Conservation (phyloP, 1,284 basidiomycete species). For the Wolfiporia cocos region DNA sequence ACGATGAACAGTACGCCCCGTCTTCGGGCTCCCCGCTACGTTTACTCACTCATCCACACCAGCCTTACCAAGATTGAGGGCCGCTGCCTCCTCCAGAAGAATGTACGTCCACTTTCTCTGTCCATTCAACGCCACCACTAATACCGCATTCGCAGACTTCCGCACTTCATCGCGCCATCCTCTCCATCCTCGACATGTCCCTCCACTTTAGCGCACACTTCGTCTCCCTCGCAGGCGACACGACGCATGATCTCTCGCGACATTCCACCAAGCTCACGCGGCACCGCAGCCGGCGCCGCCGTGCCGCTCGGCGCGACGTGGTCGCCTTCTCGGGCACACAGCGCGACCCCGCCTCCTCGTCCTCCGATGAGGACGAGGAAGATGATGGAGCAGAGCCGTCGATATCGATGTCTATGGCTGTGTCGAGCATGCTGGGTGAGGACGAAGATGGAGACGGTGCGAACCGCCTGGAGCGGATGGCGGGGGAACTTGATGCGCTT, state of each 20-base stretch:
- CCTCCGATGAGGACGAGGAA: conserved; percentile 23
- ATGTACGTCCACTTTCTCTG: conserved; percentile 36
- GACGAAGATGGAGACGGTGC: conserved; percentile 45
- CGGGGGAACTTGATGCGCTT: conserved; percentile 60
- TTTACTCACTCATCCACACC: not conserved
- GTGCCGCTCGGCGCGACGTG: conserved; percentile 45
- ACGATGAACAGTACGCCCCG: conserved; percentile 63
- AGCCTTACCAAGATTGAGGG: conserved; percentile 60
- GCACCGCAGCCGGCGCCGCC: conserved; percentile 55
- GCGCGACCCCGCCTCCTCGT: conserved; percentile 18
- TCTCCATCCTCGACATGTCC: conserved; percentile 69
- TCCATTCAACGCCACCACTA: not conserved
- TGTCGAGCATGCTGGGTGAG: conserved; percentile 34
- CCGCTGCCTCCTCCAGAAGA: conserved; percentile 60
- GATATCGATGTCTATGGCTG: conserved; percentile 36
- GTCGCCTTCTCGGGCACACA: conserved; percentile 52
- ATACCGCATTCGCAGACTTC: conserved; percentile 38
- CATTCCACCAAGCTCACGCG: conserved; percentile 46
- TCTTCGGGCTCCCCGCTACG: not conserved
- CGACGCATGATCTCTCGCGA: conserved; percentile 52
- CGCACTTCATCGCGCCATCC: conserved; percentile 55
- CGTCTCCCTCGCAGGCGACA: conserved; percentile 51
- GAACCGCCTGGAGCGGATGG: conserved; percentile 53
- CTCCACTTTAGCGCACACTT: conserved; percentile 64
- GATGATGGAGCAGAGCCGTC: conserved; percentile 32